Conservation (phyloP, 1,284 basidiomycete genomes). For the Boletus smithii region DNA sequence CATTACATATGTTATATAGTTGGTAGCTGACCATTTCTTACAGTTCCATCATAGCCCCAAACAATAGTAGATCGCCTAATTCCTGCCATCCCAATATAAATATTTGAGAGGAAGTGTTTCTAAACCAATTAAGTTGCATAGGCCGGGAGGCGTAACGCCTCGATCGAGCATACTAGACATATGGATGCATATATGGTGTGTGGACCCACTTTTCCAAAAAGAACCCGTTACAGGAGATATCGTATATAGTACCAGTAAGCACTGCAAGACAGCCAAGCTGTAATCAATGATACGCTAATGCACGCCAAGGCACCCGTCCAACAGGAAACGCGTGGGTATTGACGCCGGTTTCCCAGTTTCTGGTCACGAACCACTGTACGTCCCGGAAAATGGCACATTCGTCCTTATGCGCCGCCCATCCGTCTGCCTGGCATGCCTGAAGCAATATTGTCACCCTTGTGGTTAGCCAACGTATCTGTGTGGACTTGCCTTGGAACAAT, state of each 20-base stretch:
- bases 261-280: background rate
- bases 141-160: background rate
- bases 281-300: slow-evolving; percentile 8
- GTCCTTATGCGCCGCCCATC: slow-evolving; percentile 25
- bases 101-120: background rate
- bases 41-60: slow-evolving; percentile 65
- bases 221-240: background rate
- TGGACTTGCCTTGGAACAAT: slow-evolving; percentile 30
- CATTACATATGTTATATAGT: background rate
- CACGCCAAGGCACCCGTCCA: slow-evolving; percentile 17
- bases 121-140: slow-evolving; percentile 4
- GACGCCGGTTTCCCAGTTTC: slow-evolving; percentile 26
- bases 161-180: slow-evolving; percentile 5
- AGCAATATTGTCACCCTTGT: slow-evolving; percentile 7
- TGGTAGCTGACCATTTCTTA: slow-evolving; percentile 3
- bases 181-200: slow-evolving; percentile 3
- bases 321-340: slow-evolving; percentile 22
- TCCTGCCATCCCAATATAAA: slow-evolving; percentile 7
- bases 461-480: background rate
- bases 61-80: slow-evolving; percentile 34
- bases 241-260: background rate
- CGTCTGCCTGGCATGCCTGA: slow-evolving; percentile 24
- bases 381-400: slow-evolving; percentile 25
- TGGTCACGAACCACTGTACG: slow-evolving; percentile 31
- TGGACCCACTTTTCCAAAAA: background rate